Conservation (phyloP, 495 filamentous ascomycete genomes). For the Penicillium longicatenatum region DNA sequence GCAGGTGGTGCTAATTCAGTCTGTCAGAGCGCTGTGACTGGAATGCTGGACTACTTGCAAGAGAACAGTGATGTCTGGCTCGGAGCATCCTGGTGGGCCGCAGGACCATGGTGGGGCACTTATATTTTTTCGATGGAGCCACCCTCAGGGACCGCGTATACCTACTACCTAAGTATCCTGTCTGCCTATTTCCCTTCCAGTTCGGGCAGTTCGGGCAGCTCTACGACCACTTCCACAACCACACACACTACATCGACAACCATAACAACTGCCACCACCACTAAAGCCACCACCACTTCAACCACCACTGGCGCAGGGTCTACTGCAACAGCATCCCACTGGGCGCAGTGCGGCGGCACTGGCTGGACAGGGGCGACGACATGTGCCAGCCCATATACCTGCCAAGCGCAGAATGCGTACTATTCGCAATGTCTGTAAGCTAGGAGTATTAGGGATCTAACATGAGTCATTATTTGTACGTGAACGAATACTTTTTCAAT, state of each 20-base stretch:
- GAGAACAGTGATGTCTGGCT: constrained; percentile 66
- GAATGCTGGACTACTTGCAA: constrained; percentile 58
- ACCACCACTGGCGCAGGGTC: constrained; percentile 19
- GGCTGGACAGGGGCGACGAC: constrained; percentile 49
- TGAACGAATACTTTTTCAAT: background rate
- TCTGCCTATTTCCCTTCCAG: constrained; percentile 19
- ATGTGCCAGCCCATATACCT: constrained; percentile 44
- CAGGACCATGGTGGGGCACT: constrained; percentile 57
- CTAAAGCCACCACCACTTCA: constrained; percentile 16
- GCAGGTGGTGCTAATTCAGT: constrained; percentile 64
- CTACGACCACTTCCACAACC: constrained; percentile 6
- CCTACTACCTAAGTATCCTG: constrained; percentile 29
- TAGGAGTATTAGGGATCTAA: background rate
- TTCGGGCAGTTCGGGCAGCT: constrained; percentile 3
- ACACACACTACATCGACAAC: constrained; percentile 2
- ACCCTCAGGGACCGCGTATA: constrained; percentile 49
- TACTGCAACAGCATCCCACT: constrained; percentile 33
- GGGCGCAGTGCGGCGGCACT: constrained; percentile 51
- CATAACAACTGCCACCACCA: constrained; percentile 14
- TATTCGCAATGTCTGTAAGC: constrained; percentile 49
- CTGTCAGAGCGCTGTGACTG: constrained; percentile 63
- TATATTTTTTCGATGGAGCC: constrained; percentile 65
- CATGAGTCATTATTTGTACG: background rate
- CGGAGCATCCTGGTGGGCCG: constrained; percentile 70
- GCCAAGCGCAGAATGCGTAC: constrained; percentile 39